Evolutionary conservation across 1,284 basidiomycete genomes (phyloP).

Genomic region (Lignosus rhinocerotis): DNA sequence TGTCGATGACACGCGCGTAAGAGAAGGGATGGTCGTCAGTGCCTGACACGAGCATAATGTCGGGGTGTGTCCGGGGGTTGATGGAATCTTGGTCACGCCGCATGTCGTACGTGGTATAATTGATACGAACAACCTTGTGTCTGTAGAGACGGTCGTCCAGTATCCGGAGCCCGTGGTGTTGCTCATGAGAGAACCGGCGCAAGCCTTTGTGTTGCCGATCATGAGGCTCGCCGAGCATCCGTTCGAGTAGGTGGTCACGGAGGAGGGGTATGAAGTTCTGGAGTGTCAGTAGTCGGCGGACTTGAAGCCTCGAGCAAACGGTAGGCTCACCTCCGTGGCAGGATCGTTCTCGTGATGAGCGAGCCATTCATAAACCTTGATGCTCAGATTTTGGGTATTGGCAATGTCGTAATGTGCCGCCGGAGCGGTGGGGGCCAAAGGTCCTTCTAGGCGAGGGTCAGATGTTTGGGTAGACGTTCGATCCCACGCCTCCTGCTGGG

Average conservation of each 20-base stretch:
- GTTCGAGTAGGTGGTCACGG: constrained; percentile 22
- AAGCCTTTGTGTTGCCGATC: constrained; percentile 17
- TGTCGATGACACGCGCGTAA: constrained; percentile 18
- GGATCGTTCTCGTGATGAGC: no score
- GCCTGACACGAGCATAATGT: constrained; percentile 29
- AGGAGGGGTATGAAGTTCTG: background rate
- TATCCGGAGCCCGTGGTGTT: constrained; percentile 24
- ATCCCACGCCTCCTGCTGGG: no score
- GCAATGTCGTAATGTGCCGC: no score
- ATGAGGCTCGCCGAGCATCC: constrained; percentile 13
- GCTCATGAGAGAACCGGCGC: constrained; percentile 11
- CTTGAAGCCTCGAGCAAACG: no score
- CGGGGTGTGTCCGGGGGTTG: constrained; percentile 30
- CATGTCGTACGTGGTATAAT: constrained; percentile 48
- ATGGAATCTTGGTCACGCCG: constrained; percentile 37
- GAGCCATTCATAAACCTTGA: no score
- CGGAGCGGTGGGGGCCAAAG: no score
- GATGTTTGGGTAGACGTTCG: no score
- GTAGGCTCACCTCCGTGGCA: no score
- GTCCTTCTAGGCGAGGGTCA: no score
- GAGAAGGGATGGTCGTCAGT: no score
- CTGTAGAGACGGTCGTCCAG: constrained; percentile 32
- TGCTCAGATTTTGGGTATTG: no score
- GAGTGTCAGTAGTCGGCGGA: no score
- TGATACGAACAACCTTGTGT: constrained; percentile 34